Evolutionary conservation across 257 asterid species (phyloP), one percentile per base, ranked within the genome.

Genomic region (Gentiana macrophylla): DNA sequence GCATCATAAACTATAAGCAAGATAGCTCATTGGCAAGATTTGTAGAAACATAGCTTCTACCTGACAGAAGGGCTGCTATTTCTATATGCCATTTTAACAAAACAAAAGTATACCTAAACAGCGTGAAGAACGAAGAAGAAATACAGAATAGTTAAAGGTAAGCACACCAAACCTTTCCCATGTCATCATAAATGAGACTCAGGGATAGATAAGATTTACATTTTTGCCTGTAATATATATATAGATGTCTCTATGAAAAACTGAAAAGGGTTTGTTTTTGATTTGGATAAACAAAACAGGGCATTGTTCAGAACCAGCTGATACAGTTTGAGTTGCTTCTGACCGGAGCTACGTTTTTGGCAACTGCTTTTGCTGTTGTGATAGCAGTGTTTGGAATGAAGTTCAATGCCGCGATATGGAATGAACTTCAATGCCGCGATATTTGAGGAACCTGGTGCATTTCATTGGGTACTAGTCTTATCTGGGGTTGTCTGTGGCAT

Each of bases 321-420:
- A 92, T 92, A 62, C 82, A 92, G 66, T 89, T 79, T 51, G 95
- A 92, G 86, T 72, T 92, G 78, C 94, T 92, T 62, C 79, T 92
- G 50, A 88, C 97, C n/a, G 99, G 95, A 9, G 99, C 99, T 35
- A 85, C 95, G 15, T 92, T 92, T 62, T 86, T 88, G 68, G 81
- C 94, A 33, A 76, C 97, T 32, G 53, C 84, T 54, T 92, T 88
- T 64, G 81, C 94, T 49, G 95, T 85, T 11, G 99, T 92, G 63
- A 77, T 97, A n/a, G 99, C 86, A 6, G 78, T 88, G 50, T 92
- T 85, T 37, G 99, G 99, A 37, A 92, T 83, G 97, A 92, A 92
- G 75, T 77, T 92, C 45, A 73, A 89, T 13, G 76, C 84, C 58
- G 48, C 89, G 0, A 15, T 15, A 15, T 15, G 24, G 24, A 15